Base-by-base conservation (phyloP, 2,329 filamentous ascomycete species). In the Nemania serpens region DNA sequence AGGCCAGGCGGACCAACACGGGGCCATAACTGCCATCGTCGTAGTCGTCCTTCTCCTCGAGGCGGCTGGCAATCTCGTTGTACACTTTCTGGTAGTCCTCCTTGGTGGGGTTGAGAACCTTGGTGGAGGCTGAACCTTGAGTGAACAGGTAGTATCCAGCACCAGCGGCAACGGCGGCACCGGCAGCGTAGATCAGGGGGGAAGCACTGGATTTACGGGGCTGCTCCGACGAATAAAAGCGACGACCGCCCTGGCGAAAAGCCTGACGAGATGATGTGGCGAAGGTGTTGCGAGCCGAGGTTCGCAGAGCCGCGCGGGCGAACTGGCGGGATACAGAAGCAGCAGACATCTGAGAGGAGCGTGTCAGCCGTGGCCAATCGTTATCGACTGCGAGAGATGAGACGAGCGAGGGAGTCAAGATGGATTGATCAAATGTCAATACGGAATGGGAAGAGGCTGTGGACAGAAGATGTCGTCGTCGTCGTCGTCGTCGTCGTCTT, bases 61-160 rank as follows among this genome's bases (percentile, higher is more conserved):
- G 82, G 63, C 83, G 83, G 73, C 82, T 79, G 57, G 94, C 93
- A 70, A 98, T 88, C 73, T 88, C 89, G 76, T 97, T 86, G 82
- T 98, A 98, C 55, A 98, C 91, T 78, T 91, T 90, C 83, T 97
- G 93, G 83, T 97, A 98, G 79, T 99, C 93, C 71, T 89, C 88
- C 78, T 90, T 87, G 73, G 85, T 90, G 63, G 93, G 91, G 53
- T 81, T 85, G 80, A 94, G 89, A 69, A 85, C 75, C 73, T 84
- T 85, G 75, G 81, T 68, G 37, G 81, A 79, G 68, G 78, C 74
- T 15, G 52, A 58, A 61, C 77, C 76, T 58, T 85, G 81, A 69
- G 80, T 83, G 76, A 88, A 88, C 76, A 84, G 87, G 75, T 84
- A 89, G 76, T 83, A 90, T 61, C 83, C 88, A 67, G 83, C 88